Evolutionary conservation across 2,329 filamentous ascomycete genomes (phyloP).

Genomic region (Fusarium cicatricum): DNA sequence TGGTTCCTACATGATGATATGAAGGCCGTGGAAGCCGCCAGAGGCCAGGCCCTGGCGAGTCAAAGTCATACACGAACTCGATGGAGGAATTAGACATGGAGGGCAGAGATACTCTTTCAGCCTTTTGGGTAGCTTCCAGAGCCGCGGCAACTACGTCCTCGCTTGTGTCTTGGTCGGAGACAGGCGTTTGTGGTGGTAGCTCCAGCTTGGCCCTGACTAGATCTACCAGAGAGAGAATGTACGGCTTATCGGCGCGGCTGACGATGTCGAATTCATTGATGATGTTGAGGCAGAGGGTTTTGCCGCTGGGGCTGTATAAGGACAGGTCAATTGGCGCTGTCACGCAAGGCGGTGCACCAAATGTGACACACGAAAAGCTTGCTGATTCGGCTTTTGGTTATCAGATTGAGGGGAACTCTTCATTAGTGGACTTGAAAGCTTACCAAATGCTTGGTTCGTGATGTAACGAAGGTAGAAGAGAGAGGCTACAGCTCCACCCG

Average conservation of each 20-base stretch:
- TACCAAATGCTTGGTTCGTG: constrained; percentile 14
- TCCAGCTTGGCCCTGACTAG: constrained; percentile 16
- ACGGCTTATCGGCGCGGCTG: constrained; percentile 32
- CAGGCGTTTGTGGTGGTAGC: not conserved
- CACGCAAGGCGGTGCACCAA: constrained; percentile 35
- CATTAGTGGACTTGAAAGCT: not conserved
- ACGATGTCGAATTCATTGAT: constrained; percentile 39
- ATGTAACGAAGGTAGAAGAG: constrained; percentile 28
- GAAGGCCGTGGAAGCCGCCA: constrained; percentile 28
- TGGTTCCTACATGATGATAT: constrained; percentile 33
- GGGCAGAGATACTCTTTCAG: not conserved
- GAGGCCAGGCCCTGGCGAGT: not conserved
- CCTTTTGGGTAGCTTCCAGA: not conserved
- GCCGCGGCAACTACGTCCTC: not conserved
- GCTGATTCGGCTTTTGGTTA: constrained; percentile 2
- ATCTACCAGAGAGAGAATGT: constrained; percentile 33
- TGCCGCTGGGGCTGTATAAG: not conserved
- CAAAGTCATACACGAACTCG: not conserved
- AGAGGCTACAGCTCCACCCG: constrained; percentile 37
- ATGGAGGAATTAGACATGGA: not conserved
- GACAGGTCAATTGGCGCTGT: constrained; percentile 14
- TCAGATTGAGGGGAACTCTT: not conserved
- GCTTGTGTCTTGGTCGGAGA: not conserved
- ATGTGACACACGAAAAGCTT: constrained; percentile 34
- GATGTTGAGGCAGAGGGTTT: constrained; percentile 33